phyloP scores from a whole-genome alignment of 1,284 basidiomycete genomes.

The Moesziomyces sp. region DNA sequence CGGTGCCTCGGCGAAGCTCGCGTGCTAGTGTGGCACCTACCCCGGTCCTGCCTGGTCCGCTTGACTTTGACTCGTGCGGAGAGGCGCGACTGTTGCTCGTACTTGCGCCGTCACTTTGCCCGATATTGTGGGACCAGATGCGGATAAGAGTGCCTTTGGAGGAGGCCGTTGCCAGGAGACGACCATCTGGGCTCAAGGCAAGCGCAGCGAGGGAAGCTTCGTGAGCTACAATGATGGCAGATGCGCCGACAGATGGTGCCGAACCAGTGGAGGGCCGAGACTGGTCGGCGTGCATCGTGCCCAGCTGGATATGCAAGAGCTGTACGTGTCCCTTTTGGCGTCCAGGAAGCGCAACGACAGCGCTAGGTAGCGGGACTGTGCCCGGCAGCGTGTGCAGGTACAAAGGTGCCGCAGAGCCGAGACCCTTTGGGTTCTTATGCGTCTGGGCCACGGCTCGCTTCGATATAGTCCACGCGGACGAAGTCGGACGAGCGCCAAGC shows the following conservation, averaged over 20 bases:
- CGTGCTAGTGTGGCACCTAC: conserved; percentile 40
- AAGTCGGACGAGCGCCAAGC: not conserved
- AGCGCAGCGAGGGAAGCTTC: conserved; percentile 46
- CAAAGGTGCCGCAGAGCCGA: conserved; percentile 32
- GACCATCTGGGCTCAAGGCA: conserved; percentile 43
- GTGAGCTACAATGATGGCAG: conserved; percentile 60
- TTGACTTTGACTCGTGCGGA: not conserved
- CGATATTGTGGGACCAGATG: conserved; percentile 48
- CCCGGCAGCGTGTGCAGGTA: not conserved
- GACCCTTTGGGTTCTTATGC: conserved; percentile 36
- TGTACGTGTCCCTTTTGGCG: conserved; percentile 61
- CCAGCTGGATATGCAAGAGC: conserved; percentile 32
- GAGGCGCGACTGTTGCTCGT: conserved; percentile 4
- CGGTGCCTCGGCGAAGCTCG: conserved; percentile 57
- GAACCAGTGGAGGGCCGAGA: conserved; percentile 3
- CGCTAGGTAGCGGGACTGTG: not conserved
- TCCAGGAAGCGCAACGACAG: conserved; percentile 52
- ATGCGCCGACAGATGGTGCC: conserved; percentile 29
- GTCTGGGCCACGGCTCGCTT: conserved; percentile 44
- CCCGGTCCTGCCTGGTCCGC: conserved; percentile 29
- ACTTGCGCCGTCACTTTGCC: not conserved
- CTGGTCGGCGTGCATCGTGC: not conserved
- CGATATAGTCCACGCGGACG: conserved; percentile 34
- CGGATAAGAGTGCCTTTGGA: conserved; percentile 57
- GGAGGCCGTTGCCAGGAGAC: conserved; percentile 52